phyloP scores from a whole-genome alignment of 1,284 basidiomycete species.

The Apiotrichum gamsii region DNA sequence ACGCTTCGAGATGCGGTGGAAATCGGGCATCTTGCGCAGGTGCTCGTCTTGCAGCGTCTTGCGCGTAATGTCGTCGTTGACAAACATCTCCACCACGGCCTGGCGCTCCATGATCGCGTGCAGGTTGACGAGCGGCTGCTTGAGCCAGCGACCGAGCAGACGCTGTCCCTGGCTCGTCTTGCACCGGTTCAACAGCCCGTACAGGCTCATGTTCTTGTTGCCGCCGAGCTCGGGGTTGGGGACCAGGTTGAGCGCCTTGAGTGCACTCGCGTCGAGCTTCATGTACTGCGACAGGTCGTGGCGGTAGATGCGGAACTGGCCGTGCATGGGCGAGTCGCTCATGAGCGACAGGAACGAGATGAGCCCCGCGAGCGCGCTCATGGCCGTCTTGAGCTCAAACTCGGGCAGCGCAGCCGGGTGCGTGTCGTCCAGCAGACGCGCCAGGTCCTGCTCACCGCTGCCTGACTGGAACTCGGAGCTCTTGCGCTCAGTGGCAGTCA shows the following conservation, averaged over 20 bases:
- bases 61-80: conserved; percentile 69
- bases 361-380: conserved; percentile 73
- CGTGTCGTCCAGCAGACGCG: conserved; percentile 60
- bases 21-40: conserved; percentile 86
- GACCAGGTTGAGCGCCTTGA: conserved; percentile 82
- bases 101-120: conserved; percentile 86
- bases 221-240: conserved; percentile 59
- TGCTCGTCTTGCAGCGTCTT: conserved; percentile 63
- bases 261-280: conserved; percentile 89
- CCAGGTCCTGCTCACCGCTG: conserved; percentile 78
- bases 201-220: conserved; percentile 74
- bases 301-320: conserved; percentile 70
- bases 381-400: conserved; percentile 69
- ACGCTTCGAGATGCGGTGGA: conserved; percentile 85
- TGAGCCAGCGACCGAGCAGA: conserved; percentile 86
- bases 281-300: conserved; percentile 94
- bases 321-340: conserved; percentile 74
- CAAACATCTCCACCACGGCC: conserved; percentile 77
- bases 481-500: conserved; percentile 83
- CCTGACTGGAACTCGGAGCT: conserved; percentile 75
- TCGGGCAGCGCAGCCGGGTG: conserved; percentile 56
- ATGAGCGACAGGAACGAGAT: conserved; percentile 77
- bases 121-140: conserved; percentile 89
- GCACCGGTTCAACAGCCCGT: conserved; percentile 88
- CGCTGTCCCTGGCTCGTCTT: conserved; percentile 95